Conservation (phyloP, 2,329 filamentous ascomycete species). For the Calonectria leucothoes region DNA sequence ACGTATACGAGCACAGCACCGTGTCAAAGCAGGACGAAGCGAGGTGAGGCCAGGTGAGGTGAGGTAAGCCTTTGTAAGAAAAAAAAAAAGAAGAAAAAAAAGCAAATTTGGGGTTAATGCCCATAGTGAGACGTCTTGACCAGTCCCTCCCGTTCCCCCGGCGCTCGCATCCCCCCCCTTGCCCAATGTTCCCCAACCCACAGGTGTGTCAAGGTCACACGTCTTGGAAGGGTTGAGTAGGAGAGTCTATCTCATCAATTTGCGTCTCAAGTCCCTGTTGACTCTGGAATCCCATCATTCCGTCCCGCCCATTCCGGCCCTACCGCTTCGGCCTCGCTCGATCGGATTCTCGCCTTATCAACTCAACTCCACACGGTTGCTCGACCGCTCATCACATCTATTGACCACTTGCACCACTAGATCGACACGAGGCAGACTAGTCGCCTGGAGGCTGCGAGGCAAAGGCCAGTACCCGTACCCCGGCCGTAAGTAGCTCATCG, state of each 20-base stretch:
- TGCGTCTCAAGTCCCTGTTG: not conserved
- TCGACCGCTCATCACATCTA: not conserved
- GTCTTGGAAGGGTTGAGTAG: not conserved
- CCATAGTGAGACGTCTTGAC: not conserved
- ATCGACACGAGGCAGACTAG: not conserved
- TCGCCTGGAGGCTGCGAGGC: not conserved
- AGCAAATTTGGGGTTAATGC: not conserved
- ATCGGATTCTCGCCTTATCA: not conserved
- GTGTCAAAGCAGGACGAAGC: not conserved
- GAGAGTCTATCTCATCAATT: conserved; percentile 4
- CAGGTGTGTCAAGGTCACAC: not conserved
- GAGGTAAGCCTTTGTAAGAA: not conserved
- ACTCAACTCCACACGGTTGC: not conserved
- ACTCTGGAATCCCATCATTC: not conserved
- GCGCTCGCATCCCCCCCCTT: not conserved
- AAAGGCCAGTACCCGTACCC: not conserved
- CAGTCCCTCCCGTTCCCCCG: conserved; percentile 5
- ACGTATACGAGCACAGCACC: not conserved
- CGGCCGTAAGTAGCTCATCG: not conserved
- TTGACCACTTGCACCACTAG: not conserved
- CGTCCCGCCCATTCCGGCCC: not conserved
- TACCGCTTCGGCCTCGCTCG: not conserved
- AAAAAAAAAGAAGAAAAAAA: not conserved
- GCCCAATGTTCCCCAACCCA: conserved; percentile 15
- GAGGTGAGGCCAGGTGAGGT: not conserved